Base-by-base conservation (phyloP, 1,139 yeast species). In the Kurtzmaniella natalensis region DNA sequence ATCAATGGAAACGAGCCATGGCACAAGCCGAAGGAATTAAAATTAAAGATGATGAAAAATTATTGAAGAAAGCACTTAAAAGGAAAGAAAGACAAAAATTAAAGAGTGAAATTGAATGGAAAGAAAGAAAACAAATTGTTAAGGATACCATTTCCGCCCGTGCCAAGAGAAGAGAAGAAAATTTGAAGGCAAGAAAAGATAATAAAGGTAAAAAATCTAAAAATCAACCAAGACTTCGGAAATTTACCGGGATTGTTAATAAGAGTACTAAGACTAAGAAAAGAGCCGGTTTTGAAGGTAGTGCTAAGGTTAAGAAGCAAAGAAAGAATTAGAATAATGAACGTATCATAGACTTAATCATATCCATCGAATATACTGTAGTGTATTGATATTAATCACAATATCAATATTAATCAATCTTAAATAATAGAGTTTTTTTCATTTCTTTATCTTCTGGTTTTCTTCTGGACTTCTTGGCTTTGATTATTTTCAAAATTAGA, bases 21-120 rank as follows among this genome's bases (percentile, higher is more conserved):
- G 72, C 83, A 22, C 92, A 83, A 51, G 89, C 95, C 3, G 95
- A 88, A 59, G 98, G 98, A 31, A 63, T 78, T 19, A 89, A 87
- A 56, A 66, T 89, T 32, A 84, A 83, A 49, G 96, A 94, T 56
- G 94, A 92, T 55, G 98, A 89, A 55, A 81, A 78, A 52, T 64
- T 92, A 47, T 72, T 94, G 57, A 82, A 81, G 50, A 89, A 87
- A 57, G 86, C 97, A 1, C 61, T 92, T 42, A 88, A 84, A 63
- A 73, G 85, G 48, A 85, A 86, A 53, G 94, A 84, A 48, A 76
- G 82, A 42, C 71, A 75, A 54, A 88, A 87, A 62, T 72, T 85
- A 50, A 83, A 77, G 62, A 82, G 94, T 45, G 92, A 84, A 47
- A 64, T 78, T 33, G 94, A 86, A 57, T 87, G 96, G 96, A 74